Conservation (phyloP, 345 rosid species). For the Kernera saxatilis region DNA sequence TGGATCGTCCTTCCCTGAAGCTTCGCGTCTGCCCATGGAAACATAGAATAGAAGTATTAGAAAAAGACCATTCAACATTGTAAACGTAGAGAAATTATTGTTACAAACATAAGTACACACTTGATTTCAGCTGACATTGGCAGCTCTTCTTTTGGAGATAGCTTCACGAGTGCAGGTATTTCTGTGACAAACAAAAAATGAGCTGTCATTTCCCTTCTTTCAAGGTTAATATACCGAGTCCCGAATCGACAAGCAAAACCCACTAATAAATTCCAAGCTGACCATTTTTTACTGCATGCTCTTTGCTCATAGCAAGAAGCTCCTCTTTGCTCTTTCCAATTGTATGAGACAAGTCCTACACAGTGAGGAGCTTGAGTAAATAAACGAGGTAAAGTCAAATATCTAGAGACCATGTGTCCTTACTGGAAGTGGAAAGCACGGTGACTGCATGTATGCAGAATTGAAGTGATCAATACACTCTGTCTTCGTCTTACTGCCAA, state of each 20-base stretch:
- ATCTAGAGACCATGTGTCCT: slow-evolving; percentile 20
- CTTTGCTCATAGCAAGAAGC: slow-evolving; percentile 86
- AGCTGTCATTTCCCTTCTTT: neutral
- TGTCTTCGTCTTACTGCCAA: slow-evolving; percentile 73
- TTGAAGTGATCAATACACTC: slow-evolving; percentile 75
- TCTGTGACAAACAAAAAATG: slow-evolving; percentile 37
- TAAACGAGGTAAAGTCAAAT: neutral
- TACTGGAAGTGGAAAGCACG: slow-evolving; percentile 85
- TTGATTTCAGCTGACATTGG: slow-evolving; percentile 43
- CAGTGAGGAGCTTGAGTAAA: slow-evolving; percentile 8
- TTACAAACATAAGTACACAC: slow-evolving; percentile 36
- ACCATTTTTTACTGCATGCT: slow-evolving; percentile 53
- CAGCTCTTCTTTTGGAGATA: slow-evolving; percentile 48
- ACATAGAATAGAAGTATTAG: slow-evolving; percentile 5
- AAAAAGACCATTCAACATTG: neutral
- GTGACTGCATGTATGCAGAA: slow-evolving; percentile 77
- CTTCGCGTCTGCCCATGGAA: slow-evolving; percentile 48
- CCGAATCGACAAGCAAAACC: neutral
- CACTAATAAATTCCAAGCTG: slow-evolving; percentile 4
- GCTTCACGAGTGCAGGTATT: slow-evolving; percentile 36
- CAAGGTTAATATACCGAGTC: neutral
- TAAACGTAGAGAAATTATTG: neutral
- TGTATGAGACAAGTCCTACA: slow-evolving; percentile 80
- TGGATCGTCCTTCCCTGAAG: slow-evolving; percentile 43
- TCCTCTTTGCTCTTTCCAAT: slow-evolving; percentile 87